Evolutionary conservation across 352 stramenopile species (phyloP).

Genomic region (Phytophthora aleatoria): DNA sequence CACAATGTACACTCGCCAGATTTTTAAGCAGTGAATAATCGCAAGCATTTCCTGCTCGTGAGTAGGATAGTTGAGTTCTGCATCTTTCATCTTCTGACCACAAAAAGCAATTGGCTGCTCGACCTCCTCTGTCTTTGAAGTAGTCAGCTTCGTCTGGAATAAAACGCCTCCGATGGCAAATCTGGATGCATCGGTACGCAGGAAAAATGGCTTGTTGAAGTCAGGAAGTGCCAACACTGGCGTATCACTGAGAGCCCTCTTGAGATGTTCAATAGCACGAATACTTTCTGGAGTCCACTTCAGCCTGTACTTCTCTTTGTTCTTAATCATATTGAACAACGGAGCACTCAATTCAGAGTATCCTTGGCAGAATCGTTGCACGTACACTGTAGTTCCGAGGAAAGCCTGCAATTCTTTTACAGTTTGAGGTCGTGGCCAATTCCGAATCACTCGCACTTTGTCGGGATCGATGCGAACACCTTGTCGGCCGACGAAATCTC

Average conservation of each 20-base stretch:
- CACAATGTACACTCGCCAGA: conserved; percentile 4
- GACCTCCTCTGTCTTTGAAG: not conserved
- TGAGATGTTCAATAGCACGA: not conserved
- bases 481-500: conserved; percentile 2
- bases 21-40: conserved; percentile 6
- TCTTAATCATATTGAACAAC: not conserved
- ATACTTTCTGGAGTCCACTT: not conserved
- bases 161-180: conserved; percentile 5
- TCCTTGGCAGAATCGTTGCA: not conserved
- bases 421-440: not conserved
- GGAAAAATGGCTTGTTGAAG: not conserved
- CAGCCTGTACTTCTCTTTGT: not conserved
- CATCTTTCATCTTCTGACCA: conserved; percentile 7
- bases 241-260: not conserved
- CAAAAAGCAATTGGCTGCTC: conserved; percentile 12
- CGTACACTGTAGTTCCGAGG: not conserved
- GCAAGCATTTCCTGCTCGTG: conserved; percentile 24
- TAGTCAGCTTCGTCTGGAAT: not conserved
- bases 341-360: not conserved
- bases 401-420: not conserved
- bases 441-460: not conserved
- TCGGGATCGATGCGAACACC: not conserved
- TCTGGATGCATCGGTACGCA: not conserved
- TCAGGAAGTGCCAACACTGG: conserved; percentile 1
- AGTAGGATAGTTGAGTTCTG: conserved; percentile 23